Percentiles rank a stretch among this genome's conserved stretches.
These are phyloP conservation scores for Zasmidium cellare DNA, from an alignment of 2,329 filamentous ascomycete genomes.

Conservation along the genomic window DNA sequence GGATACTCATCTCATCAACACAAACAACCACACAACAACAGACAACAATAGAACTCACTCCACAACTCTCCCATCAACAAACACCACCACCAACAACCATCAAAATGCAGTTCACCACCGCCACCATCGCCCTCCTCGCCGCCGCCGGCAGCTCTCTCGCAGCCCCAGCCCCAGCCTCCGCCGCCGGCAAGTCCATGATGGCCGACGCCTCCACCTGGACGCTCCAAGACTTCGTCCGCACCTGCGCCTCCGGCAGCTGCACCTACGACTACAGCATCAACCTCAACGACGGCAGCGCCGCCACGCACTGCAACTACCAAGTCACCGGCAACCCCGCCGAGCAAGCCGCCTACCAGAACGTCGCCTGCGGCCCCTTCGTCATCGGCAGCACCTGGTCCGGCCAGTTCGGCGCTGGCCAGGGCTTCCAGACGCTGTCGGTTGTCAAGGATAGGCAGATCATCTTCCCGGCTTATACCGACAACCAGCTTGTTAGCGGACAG, in stretches of 20 bases:
- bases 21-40: background rate
- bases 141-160: constrained; percentile 1
- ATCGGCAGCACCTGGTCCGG: constrained; percentile 5
- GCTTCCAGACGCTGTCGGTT: constrained; percentile 9
- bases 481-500: constrained; percentile 15
- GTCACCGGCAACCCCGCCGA: background rate
- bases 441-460: constrained; percentile 8
- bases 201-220: constrained; percentile 6
- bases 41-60: background rate
- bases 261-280: constrained; percentile 8
- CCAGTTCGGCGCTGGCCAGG: constrained; percentile 9
- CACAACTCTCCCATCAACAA: background rate
- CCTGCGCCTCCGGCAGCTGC: constrained; percentile 3
- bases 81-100: background rate
- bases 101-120: constrained; percentile 6
- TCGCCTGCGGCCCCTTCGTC: constrained; percentile 4
- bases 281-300: background rate
- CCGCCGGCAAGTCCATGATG: too few species aligned
- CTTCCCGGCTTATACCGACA: constrained; percentile 25
- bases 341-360: background rate
- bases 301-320: constrained; percentile 6
- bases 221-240: constrained; percentile 7
- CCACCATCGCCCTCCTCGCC: constrained; percentile 7
- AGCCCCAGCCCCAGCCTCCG: background rate
- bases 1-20: background rate